Conservation (phyloP, 2,329 filamentous ascomycete genomes). For the Paramyrothecium roridum region DNA sequence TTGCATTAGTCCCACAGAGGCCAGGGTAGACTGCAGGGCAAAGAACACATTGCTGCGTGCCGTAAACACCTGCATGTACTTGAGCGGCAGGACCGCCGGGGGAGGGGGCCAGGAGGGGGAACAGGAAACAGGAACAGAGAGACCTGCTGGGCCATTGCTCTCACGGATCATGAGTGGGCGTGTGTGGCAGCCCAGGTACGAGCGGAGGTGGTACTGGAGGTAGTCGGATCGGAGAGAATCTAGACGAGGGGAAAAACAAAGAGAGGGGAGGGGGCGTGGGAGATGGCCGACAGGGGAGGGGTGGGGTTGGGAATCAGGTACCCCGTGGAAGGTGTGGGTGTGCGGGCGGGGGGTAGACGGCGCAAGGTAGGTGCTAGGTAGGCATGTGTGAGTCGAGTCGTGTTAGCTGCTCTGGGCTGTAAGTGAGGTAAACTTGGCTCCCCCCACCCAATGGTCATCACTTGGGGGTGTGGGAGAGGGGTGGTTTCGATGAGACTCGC, state of each 20-base stretch:
- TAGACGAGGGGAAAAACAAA: background rate
- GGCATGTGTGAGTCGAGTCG: too few relatives aligned
- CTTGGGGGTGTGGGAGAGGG: background rate
- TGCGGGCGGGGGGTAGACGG: too few relatives aligned
- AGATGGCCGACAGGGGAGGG: background rate
- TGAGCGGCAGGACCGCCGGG: too few relatives aligned
- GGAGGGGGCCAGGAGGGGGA: too few relatives aligned
- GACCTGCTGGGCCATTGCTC: too few relatives aligned
- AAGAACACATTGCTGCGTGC: background rate
- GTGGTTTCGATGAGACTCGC: background rate
- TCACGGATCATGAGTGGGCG: too few relatives aligned
- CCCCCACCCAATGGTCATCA: too few relatives aligned
- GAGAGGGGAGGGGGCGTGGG: background rate
- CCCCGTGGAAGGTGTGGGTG: too few relatives aligned
- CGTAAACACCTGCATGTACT: background rate
- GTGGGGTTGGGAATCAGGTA: background rate
- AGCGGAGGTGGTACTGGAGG: background rate
- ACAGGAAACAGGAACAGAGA: too few relatives aligned
- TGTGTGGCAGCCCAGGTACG: background rate
- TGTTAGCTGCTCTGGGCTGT: too few relatives aligned
- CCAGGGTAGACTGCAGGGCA: background rate
- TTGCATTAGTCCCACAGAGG: background rate
- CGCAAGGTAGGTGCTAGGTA: too few relatives aligned
- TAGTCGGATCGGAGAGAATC: background rate
- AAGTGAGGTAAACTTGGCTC: too few relatives aligned